phyloP scores from a whole-genome alignment of 306 rosid species.

The Trifolium repens region DNA sequence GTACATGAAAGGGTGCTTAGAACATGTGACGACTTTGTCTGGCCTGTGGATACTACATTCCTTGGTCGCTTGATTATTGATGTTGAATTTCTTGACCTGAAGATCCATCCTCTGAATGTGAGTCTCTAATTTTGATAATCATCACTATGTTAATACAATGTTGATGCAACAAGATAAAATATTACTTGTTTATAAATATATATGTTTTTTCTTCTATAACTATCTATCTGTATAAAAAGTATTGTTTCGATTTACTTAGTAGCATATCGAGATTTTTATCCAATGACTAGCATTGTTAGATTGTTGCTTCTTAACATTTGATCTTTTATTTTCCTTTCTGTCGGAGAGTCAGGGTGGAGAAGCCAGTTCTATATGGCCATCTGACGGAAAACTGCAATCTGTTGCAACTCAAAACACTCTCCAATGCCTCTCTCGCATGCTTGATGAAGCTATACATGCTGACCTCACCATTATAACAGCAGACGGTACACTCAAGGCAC shows the following conservation, averaged over 20 bases:
- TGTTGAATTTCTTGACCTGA: conserved; percentile 82
- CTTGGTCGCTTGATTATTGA: conserved; percentile 65
- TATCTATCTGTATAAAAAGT: neutral
- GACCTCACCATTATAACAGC: conserved; percentile 65
- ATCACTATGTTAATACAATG: conserved; percentile 12
- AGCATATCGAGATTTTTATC: neutral
- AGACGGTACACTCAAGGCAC: conserved; percentile 68
- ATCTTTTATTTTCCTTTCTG: neutral
- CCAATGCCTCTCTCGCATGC: conserved; percentile 74
- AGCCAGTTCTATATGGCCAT: conserved; percentile 68
- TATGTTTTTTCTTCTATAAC: too few species aligned
- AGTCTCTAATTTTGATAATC: conserved; percentile 45
- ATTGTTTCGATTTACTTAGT: neutral
- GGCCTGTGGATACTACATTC: conserved; percentile 68
- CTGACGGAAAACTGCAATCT: conserved; percentile 58
- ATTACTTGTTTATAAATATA: neutral
- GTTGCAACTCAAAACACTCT: conserved; percentile 62
- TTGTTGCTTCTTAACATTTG: conserved; percentile 18
- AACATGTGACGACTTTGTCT: conserved; percentile 69
- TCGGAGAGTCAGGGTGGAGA: conserved; percentile 57
- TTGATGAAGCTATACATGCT: conserved; percentile 66
- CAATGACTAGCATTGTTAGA: neutral
- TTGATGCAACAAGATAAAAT: neutral
- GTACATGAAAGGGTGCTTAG: conserved; percentile 71
- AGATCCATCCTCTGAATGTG: conserved; percentile 60